Evolutionary conservation across 139 green algal genomes (phyloP).

Genomic region (Chlamydomonas eustigma): DNA sequence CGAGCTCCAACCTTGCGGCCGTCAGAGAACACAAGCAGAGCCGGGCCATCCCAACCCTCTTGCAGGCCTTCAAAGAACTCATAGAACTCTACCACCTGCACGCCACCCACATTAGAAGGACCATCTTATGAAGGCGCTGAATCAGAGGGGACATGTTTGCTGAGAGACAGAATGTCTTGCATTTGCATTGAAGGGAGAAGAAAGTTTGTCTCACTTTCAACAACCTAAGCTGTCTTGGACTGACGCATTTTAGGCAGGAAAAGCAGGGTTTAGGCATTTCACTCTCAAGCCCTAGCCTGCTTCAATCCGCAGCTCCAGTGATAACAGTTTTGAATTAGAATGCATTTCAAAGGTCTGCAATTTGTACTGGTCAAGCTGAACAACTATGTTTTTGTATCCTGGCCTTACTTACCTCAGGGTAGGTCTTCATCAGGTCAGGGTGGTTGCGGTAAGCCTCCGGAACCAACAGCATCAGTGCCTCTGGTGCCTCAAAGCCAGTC

Average conservation of each 20-base stretch:
- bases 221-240: no score
- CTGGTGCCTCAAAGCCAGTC: conserved; percentile 64
- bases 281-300: no score
- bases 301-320: no score
- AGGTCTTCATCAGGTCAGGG: conserved; percentile 78
- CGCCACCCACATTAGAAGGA: neutral
- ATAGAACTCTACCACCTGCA: conserved; percentile 74
- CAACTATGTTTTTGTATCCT: no score
- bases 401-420: conserved; percentile 56
- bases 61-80: conserved; percentile 97
- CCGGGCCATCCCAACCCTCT: conserved; percentile 97
- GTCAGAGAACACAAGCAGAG: conserved; percentile 96
- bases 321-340: neutral
- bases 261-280: no score
- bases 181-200: no score
- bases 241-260: no score
- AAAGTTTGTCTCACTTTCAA: no score
- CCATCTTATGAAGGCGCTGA: neutral
- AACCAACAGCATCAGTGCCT: conserved; percentile 96
- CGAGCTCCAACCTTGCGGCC: conserved; percentile 83
- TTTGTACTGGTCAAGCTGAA: no score
- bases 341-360: no score
- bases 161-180: no score
- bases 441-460: conserved; percentile 70
- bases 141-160: no score